Evolutionary conservation across 164 flowering plant genomes (phyloP).

Genomic region (Taxillus chinensis): DNA sequence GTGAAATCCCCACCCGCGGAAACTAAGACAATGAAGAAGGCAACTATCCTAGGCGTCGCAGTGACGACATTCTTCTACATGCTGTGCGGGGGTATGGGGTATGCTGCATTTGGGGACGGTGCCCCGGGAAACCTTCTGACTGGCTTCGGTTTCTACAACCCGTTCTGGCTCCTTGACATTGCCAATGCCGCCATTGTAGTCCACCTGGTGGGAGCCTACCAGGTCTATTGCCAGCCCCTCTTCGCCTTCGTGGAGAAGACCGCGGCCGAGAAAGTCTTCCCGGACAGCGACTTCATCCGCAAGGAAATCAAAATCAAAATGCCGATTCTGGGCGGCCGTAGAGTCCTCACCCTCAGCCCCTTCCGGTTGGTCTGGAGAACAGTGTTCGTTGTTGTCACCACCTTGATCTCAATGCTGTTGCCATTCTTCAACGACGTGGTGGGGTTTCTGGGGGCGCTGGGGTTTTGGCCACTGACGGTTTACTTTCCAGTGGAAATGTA

Average conservation of each 20-base stretch:
- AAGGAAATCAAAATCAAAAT: constrained; percentile 28
- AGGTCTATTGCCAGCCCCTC: constrained; percentile 53
- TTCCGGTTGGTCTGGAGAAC: constrained; percentile 48
- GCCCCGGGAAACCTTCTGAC: constrained; percentile 53
- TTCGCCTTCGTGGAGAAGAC: constrained; percentile 55
- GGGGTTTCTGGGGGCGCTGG: constrained; percentile 51
- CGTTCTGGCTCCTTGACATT: constrained; percentile 56
- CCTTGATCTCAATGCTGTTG: constrained; percentile 49
- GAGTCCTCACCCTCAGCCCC: constrained; percentile 20
- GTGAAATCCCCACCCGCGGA: constrained; percentile 51
- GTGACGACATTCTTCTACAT: constrained; percentile 52
- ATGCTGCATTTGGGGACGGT: constrained; percentile 54
- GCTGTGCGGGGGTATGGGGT: constrained; percentile 64
- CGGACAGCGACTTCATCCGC: constrained; percentile 30
- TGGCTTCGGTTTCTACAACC: constrained; percentile 66
- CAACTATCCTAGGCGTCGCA: constrained; percentile 24
- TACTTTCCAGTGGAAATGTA: constrained; percentile 66
- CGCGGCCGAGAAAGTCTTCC: constrained; percentile 17
- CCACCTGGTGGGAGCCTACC: constrained; percentile 67
- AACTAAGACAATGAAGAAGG: constrained; percentile 52
- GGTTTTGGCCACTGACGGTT: constrained; percentile 65
- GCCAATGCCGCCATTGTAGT: constrained; percentile 56
- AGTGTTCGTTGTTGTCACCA: constrained; percentile 36
- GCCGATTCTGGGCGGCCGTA: constrained; percentile 21
- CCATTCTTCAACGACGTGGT: constrained; percentile 62